Evolutionary conservation across 345 rosid species (phyloP).

Genomic region (Eucalyptus curtisii): DNA sequence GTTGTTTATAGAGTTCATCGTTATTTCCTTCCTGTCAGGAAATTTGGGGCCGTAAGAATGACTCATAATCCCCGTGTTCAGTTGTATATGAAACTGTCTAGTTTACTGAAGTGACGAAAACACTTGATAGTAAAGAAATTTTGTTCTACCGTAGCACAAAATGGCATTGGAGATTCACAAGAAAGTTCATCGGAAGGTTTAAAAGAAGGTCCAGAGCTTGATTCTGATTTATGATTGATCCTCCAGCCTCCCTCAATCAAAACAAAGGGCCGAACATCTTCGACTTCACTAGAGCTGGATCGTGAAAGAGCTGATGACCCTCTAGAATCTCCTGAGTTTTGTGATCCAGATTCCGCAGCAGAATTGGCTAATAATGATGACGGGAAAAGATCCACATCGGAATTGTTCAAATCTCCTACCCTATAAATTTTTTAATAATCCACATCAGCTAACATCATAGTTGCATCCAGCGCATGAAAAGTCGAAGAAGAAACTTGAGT

Average conservation of each 20-base stretch:
- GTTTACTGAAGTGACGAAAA: neutral
- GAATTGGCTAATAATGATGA: neutral
- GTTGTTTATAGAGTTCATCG: slow-evolving; percentile 36
- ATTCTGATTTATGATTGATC: neutral
- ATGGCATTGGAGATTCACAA: neutral
- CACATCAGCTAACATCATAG: neutral
- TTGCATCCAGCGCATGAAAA: neutral
- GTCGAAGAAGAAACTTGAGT: neutral
- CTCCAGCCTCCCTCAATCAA: neutral
- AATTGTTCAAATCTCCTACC: neutral
- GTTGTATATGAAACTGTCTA: neutral
- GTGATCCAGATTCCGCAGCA: neutral
- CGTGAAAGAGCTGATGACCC: neutral
- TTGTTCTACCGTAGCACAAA: neutral
- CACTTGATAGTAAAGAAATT: neutral
- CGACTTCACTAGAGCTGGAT: neutral
- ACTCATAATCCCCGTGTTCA: neutral
- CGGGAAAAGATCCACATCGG: neutral
- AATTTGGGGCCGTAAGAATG: slow-evolving; percentile 1
- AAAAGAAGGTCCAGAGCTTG: neutral
- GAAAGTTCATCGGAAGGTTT: neutral
- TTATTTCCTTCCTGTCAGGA: slow-evolving; percentile 37
- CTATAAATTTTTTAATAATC: neutral
- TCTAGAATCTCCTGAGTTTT: neutral
- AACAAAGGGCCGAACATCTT: neutral